A percentile compares a stretch with the other conserved stretches of the same genome.
Conservation (phyloP, 495 filamentous ascomycete genomes). For the Aspergillus incahuasiensis region DNA sequence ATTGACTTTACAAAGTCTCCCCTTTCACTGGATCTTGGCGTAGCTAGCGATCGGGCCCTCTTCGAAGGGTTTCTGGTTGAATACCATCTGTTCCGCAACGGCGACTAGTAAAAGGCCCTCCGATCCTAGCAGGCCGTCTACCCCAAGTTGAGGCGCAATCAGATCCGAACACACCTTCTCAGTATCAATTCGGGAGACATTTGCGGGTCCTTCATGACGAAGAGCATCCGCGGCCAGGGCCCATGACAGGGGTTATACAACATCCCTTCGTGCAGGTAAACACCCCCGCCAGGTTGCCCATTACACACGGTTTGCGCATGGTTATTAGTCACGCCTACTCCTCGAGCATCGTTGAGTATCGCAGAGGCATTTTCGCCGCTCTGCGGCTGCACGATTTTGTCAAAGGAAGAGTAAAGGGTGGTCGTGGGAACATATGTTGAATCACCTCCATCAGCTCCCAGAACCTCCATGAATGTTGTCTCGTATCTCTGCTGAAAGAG, state of each 20-base stretch:
- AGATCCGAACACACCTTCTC: conserved; percentile 25
- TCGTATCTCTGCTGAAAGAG: conserved; percentile 43
- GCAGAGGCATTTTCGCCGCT: conserved; percentile 40
- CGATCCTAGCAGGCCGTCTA: conserved; percentile 34
- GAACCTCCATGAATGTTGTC: conserved; percentile 31
- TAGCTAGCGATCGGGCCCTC: conserved; percentile 23
- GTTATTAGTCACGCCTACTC: conserved; percentile 43
- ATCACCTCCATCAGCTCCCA: conserved; percentile 38
- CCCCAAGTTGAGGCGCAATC: conserved; percentile 27
- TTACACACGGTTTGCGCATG: conserved; percentile 37
- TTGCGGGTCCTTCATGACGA: conserved; percentile 32
- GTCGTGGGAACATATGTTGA: conserved; percentile 48
- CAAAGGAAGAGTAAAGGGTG: conserved; percentile 37
- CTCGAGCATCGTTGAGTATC: conserved; percentile 27
- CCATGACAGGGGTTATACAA: conserved; percentile 41
- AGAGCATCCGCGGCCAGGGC: conserved; percentile 42
- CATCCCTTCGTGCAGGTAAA: conserved; percentile 43
- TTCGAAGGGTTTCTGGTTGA: neutral
- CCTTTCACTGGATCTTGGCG: conserved; percentile 8
- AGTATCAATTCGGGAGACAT: conserved; percentile 22
- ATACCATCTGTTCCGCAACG: conserved; percentile 13
- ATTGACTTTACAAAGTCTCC: too few species aligned
- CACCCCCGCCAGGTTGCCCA: conserved; percentile 28
- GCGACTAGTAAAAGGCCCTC: conserved; percentile 26
- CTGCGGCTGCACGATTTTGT: conserved; percentile 44